phyloP scores from a whole-genome alignment of 192 early-diverging fungal species.

The Podila epigama region DNA sequence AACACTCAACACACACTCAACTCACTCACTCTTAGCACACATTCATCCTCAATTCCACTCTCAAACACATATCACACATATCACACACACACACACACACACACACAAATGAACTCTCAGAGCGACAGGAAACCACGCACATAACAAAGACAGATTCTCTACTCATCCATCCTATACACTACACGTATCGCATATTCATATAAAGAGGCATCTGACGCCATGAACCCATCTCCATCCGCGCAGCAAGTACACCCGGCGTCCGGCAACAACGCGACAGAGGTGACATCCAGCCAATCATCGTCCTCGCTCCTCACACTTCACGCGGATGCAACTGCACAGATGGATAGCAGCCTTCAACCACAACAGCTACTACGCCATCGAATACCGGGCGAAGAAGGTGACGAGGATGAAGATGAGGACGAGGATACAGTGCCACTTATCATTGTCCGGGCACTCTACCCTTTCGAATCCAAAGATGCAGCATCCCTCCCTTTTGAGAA shows the following conservation, averaged over 20 bases:
- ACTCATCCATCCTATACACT: background rate
- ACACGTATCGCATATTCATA: too few relatives aligned
- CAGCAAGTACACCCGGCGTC: background rate
- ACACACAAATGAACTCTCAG: background rate
- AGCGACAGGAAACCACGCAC: too few relatives aligned
- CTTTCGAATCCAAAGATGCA: slow-evolving; percentile 80
- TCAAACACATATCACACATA: background rate
- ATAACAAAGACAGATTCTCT: background rate
- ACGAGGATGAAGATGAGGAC: slow-evolving; percentile 6
- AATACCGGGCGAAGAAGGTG: background rate
- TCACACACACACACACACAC: background rate
- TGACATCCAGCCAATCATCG: too few relatives aligned
- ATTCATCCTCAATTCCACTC: background rate
- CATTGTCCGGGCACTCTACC: slow-evolving; percentile 73
- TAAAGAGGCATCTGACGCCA: too few relatives aligned
- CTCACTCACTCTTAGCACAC: background rate
- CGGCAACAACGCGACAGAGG: too few relatives aligned
- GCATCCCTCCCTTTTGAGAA: slow-evolving; percentile 82
- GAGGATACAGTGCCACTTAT: slow-evolving; percentile 13
- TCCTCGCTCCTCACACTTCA: slow-evolving; percentile 5
- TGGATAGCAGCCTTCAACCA: background rate
- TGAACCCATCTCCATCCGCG: background rate
- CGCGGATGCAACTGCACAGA: slow-evolving; percentile 6
- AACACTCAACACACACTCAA: background rate
- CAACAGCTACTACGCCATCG: background rate